Evolutionary conservation across 1,284 basidiomycete genomes (phyloP).

Genomic region (Apiotrichum sp.): DNA sequence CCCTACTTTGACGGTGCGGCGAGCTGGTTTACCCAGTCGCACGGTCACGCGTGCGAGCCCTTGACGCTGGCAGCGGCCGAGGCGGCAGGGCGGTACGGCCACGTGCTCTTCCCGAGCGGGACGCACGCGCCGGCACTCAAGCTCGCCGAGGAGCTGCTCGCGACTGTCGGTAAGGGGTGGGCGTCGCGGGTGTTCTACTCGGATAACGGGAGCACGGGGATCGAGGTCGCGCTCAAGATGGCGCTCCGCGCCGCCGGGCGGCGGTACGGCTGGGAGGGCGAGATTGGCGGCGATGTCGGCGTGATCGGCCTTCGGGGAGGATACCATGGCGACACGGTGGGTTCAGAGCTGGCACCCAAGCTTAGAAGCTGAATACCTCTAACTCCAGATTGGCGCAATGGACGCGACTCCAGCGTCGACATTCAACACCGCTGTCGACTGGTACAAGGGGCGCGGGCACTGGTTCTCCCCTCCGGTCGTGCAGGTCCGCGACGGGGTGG

Average conservation of each 20-base stretch:
- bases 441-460: slow-evolving; percentile 86
- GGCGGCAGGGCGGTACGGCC: slow-evolving; percentile 89
- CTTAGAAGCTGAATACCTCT: neutral
- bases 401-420: slow-evolving; percentile 82
- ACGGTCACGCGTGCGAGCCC: slow-evolving; percentile 74
- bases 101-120: slow-evolving; percentile 91
- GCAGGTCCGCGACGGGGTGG: slow-evolving; percentile 58
- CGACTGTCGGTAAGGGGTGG: slow-evolving; percentile 65
- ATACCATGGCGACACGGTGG: slow-evolving; percentile 87
- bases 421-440: slow-evolving; percentile 78
- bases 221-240: slow-evolving; percentile 97
- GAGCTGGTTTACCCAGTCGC: slow-evolving; percentile 96
- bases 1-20: slow-evolving; percentile 85
- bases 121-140: slow-evolving; percentile 75
- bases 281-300: slow-evolving; percentile 54
- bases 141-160: slow-evolving; percentile 40
- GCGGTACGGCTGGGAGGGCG: slow-evolving; percentile 48
- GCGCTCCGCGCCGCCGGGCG: slow-evolving; percentile 68
- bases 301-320: slow-evolving; percentile 85
- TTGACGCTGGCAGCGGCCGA: slow-evolving; percentile 79
- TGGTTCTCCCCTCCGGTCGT: slow-evolving; percentile 90
- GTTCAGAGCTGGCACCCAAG: slow-evolving; percentile 5
- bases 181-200: slow-evolving; percentile 86
- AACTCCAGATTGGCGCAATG: slow-evolving; percentile 74
- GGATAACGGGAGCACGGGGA: slow-evolving; percentile 91